phyloP scores from a whole-genome alignment of 805 yeast species.

The Wickerhamiella bombiphila region DNA sequence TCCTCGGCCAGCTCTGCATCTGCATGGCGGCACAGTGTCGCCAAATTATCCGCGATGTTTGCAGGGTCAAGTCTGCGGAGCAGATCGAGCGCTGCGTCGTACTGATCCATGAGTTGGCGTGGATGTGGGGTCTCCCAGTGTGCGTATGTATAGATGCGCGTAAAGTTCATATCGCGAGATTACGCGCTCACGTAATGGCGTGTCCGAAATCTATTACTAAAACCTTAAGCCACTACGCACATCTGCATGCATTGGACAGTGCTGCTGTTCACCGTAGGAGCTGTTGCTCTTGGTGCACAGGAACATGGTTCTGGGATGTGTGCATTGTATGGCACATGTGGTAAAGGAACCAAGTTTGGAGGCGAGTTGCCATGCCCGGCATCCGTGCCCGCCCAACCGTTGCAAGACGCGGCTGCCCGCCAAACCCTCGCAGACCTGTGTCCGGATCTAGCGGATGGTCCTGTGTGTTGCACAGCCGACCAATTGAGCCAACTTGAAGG shows the following conservation, averaged over 20 bases:
- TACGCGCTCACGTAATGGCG: too few species aligned
- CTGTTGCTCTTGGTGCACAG: too few species aligned
- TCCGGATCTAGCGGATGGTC: slow-evolving; percentile 32
- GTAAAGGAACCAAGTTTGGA: slow-evolving; percentile 69
- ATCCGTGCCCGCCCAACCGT: slow-evolving; percentile 33
- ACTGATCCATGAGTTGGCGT: too few species aligned
- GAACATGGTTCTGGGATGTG: slow-evolving; percentile 15
- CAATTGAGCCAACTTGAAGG: slow-evolving; percentile 42
- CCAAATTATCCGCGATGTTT: slow-evolving; percentile 34
- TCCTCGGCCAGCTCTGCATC: slow-evolving; percentile 74
- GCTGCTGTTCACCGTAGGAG: too few species aligned
- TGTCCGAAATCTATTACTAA: too few species aligned
- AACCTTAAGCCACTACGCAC: too few species aligned
- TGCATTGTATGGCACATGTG: slow-evolving; percentile 38
- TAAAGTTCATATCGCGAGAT: too few species aligned
- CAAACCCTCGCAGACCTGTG: slow-evolving; percentile 42
- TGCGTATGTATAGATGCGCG: too few species aligned
- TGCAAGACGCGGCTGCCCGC: slow-evolving; percentile 31
- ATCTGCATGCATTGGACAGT: too few species aligned
- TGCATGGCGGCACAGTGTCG: slow-evolving; percentile 31
- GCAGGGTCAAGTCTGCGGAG: slow-evolving; percentile 64
- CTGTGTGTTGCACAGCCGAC: slow-evolving; percentile 54
- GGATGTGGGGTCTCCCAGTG: too few species aligned
- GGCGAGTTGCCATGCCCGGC: slow-evolving; percentile 65
- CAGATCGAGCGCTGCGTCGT: slow-evolving; percentile 67